Base-by-base conservation (phyloP, 1,139 yeast genomes). In the Yamadazyma sp. region DNA sequence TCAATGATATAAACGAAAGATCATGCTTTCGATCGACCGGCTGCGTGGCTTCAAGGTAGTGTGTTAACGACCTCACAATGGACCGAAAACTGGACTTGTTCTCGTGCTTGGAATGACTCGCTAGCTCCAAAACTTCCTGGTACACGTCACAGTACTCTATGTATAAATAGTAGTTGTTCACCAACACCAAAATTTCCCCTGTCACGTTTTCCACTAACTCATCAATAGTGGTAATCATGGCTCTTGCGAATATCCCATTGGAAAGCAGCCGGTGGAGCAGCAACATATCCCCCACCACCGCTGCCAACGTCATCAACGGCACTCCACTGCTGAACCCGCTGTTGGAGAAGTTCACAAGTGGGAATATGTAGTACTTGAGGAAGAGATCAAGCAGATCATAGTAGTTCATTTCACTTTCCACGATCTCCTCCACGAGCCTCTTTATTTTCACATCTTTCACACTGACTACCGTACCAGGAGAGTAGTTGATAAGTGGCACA, bases 321-420 rank as follows among this genome's bases (percentile, higher is more conserved):
- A 40, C 37, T 6, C 48, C 47, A 29, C 43, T 38, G 4, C 45
- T 30, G 7, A 31, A 21, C 24, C 33, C 39, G 2, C 39, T 39
- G 15, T 45, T 38, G 4, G 34, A 25, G 31, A 33, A 34, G 25
- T 21, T 31, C 12, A n/a, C 15, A 10, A 69, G 47, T 4, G 70
- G 64, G 18, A 62, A 64, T 5, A 70, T 46, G 46, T 73, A 73
- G 38, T 53, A 63, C 21, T 50, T 62, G 4, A 64, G 57, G 10
- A 78, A 54, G 39, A 73, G 53, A 27, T 61, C 60, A 33, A 79
- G 51, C 2, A 73, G 69, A 27, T 62, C 59, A 12, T 76, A 52
- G 45, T 76, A 78, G 1, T 56, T 58, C 20, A 61, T 62, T 50
- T 79, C 84, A 13, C 77, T 76, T 8, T 62, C 65, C 0, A 70